Evolutionary conservation across 345 rosid species (phyloP).

Genomic region (Eutrema heterophyllum): DNA sequence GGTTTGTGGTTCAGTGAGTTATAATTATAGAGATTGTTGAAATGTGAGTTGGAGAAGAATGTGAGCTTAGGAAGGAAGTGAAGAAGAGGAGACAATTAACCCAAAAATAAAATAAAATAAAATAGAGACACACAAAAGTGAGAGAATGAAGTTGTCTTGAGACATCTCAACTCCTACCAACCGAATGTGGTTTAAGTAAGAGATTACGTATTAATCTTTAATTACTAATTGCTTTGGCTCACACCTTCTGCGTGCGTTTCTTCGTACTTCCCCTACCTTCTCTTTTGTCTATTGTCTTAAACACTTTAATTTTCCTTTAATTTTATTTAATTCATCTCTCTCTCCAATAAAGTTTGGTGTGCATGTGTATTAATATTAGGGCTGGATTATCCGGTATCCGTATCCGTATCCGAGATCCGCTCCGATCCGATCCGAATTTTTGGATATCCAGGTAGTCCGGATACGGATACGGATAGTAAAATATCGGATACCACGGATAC

Average conservation of each 20-base stretch:
- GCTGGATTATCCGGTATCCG: no score
- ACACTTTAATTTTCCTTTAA: background rate
- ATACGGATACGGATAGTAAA: no score
- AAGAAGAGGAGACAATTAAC: background rate
- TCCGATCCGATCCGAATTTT: no score
- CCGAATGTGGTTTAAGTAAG: conserved; percentile 14
- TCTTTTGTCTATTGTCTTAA: background rate
- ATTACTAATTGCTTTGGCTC: conserved; percentile 13
- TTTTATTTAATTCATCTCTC: background rate
- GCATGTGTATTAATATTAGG: no score
- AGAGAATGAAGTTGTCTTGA: conserved; percentile 23
- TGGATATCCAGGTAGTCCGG: no score
- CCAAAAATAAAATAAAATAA: background rate
- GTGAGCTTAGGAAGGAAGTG: background rate
- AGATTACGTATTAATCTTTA: conserved; percentile 25
- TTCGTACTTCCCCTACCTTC: background rate
- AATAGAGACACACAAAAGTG: background rate
- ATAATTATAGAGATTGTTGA: background rate
- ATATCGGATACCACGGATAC: no score
- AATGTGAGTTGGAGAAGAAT: conserved; percentile 8
- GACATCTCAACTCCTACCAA: conserved; percentile 27
- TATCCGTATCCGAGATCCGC: no score
- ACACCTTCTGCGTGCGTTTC: conserved; percentile 21
- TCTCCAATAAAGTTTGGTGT: conserved; percentile 18
- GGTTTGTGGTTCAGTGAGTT: background rate